These are phyloP conservation scores for Capniomyces stellatus DNA, from an alignment of 371 early-diverging fungal genomes.

Conservation along the genomic window DNA sequence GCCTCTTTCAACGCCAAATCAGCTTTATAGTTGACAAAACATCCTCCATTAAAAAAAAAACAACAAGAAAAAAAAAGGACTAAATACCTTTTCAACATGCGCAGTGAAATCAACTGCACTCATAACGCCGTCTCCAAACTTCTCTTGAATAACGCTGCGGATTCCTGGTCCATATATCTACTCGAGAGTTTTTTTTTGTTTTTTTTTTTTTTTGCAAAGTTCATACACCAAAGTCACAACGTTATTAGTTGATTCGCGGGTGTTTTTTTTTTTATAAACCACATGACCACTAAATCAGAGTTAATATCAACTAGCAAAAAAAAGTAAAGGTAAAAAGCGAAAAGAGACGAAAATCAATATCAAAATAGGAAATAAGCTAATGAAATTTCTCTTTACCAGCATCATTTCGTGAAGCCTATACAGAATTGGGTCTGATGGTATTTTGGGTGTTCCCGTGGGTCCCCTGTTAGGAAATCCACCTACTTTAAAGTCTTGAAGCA, in stretches of 20 bases:
- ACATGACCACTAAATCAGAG: too few relatives aligned
- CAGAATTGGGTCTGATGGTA: constrained; percentile 33
- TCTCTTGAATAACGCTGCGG: constrained; percentile 13
- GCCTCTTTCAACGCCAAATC: not conserved
- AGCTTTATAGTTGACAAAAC: not conserved
- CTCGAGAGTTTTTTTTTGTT: too few relatives aligned
- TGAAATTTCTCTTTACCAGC: constrained; percentile 25
- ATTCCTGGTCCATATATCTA: constrained; percentile 18
- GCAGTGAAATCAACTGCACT: constrained; percentile 39
- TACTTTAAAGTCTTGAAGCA: constrained; percentile 7
- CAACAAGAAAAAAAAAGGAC: too few relatives aligned
- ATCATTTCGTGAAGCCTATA: constrained; percentile 36
- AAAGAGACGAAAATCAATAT: too few relatives aligned
- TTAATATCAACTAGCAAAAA: too few relatives aligned
- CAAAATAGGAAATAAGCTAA: constrained; percentile 32
- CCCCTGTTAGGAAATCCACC: not conserved
- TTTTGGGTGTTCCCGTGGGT: constrained; percentile 23
- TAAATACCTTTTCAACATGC: constrained; percentile 34
- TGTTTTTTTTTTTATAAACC: too few relatives aligned
- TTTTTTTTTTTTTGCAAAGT: too few relatives aligned
- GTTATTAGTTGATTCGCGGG: too few relatives aligned
- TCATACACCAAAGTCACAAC: constrained; percentile 29
- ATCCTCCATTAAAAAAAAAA: not conserved
- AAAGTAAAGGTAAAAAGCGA: too few relatives aligned
- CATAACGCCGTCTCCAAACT: constrained; percentile 47